Evolutionary conservation across 2,329 filamentous ascomycete genomes (phyloP).

Genomic region (Colletotrichum tamarilloi): DNA sequence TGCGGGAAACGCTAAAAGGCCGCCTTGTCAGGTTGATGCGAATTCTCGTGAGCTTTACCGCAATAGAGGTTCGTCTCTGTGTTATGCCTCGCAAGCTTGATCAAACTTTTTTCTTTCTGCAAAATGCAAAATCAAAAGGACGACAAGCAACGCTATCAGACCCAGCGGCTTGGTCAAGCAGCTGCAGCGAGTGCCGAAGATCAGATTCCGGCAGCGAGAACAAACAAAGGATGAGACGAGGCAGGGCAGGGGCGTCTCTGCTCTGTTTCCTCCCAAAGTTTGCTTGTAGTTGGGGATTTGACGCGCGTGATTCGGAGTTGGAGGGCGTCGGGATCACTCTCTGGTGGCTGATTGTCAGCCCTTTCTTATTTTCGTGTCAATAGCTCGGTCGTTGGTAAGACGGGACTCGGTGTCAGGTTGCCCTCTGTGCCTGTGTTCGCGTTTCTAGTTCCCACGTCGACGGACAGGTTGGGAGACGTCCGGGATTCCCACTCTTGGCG

Average conservation of each 20-base stretch:
- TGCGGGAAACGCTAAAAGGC: not conserved
- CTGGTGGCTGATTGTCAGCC: not conserved
- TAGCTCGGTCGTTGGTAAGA: not conserved
- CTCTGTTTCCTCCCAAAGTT: not conserved
- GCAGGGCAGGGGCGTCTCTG: not conserved
- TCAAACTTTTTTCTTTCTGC: not conserved
- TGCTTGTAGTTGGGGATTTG: not conserved
- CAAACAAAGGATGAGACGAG: not conserved
- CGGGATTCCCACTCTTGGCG: not conserved
- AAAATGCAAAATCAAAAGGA: not conserved
- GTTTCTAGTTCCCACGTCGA: not conserved
- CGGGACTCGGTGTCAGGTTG: not conserved
- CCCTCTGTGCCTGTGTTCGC: not conserved
- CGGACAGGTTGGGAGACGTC: constrained; percentile 11
- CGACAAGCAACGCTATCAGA: not conserved
- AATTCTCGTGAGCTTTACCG: not conserved
- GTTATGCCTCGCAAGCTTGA: not conserved
- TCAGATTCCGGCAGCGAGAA: not conserved
- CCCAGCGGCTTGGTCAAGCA: constrained; percentile 2
- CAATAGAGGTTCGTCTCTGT: not conserved
- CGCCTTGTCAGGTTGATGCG: not conserved
- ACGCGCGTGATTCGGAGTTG: not conserved
- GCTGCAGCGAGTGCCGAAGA: constrained; percentile 4
- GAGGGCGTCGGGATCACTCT: not conserved
- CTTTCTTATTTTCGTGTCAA: not conserved